Conservation (phyloP, 2,329 filamentous ascomycete species). For the Beauveria pseudobassiana region DNA sequence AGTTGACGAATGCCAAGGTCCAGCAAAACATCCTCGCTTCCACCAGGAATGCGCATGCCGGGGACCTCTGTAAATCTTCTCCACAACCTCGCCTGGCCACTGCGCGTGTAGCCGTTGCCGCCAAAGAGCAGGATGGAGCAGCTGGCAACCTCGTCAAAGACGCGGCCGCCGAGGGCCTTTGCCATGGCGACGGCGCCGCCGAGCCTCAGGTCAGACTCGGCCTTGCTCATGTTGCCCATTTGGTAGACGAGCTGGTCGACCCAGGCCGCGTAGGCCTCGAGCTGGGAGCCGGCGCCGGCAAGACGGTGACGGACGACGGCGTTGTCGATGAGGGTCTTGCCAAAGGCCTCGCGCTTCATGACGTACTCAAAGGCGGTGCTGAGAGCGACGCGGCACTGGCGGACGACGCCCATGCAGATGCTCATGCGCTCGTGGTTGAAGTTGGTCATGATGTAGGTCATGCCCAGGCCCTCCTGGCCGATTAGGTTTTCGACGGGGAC, state of each 20-base stretch:
- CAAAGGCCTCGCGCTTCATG: conserved; percentile 29
- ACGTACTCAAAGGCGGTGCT: conserved; percentile 27
- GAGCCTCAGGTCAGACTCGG: conserved; percentile 54
- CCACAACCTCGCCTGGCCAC: conserved; percentile 61
- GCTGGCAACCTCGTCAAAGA: conserved; percentile 63
- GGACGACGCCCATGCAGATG: conserved; percentile 12
- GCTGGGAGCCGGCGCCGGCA: conserved; percentile 57
- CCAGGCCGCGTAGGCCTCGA: conserved; percentile 66
- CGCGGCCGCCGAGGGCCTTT: conserved; percentile 66
- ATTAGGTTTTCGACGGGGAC: conserved; percentile 46
- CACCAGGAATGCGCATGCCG: conserved; percentile 18
- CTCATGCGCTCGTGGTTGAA: conserved; percentile 45
- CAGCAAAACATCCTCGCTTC: conserved; percentile 20
- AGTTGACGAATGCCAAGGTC: conserved; percentile 19
- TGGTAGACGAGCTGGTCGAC: conserved; percentile 62
- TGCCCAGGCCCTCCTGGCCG: conserved; percentile 45
- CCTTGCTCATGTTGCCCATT: conserved; percentile 52
- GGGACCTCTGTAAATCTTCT: conserved; percentile 35
- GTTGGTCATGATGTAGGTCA: conserved; percentile 32
- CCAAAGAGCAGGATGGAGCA: conserved; percentile 65
- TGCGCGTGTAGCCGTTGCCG: conserved; percentile 63
- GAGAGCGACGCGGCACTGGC: conserved; percentile 22
- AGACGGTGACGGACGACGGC: conserved; percentile 64
- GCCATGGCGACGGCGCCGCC: conserved; percentile 65
- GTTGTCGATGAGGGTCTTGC: conserved; percentile 56